These are phyloP conservation scores for Rhizopogon hawkerae DNA, from an alignment of 1,284 basidiomycete genomes.

Conservation along the genomic window DNA sequence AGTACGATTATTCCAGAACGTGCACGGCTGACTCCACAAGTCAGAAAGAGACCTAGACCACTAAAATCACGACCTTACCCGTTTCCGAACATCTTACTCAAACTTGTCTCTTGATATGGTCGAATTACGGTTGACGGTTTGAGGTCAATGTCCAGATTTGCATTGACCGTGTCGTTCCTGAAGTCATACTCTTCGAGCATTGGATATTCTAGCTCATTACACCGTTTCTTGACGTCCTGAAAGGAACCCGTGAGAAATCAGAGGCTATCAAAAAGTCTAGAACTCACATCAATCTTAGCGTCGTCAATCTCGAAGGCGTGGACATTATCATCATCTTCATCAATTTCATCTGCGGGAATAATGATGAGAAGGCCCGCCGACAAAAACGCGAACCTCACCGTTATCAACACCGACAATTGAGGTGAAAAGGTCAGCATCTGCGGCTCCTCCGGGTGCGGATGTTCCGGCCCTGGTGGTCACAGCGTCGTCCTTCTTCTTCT, in stretches of 20 bases:
- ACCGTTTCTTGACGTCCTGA: constrained; percentile 86
- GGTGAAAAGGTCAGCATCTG: constrained; percentile 74
- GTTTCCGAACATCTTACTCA: constrained; percentile 99
- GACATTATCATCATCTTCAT: constrained; percentile 92
- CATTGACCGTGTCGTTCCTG: constrained; percentile 88
- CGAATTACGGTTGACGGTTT: constrained; percentile 95
- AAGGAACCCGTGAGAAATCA: constrained; percentile 6
- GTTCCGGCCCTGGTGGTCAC: constrained; percentile 29
- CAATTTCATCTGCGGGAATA: constrained; percentile 70
- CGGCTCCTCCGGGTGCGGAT: constrained; percentile 27
- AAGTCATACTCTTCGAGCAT: constrained; percentile 99
- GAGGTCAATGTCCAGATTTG: constrained; percentile 93
- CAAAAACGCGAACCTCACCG: constrained; percentile 39
- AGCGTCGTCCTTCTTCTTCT: constrained; percentile 55
- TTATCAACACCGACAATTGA: constrained; percentile 88
- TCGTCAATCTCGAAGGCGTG: constrained; percentile 94
- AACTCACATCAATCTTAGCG: constrained; percentile 77
- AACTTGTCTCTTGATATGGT: constrained; percentile 93
- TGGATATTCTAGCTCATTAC: constrained; percentile 91
- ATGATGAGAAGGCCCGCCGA: constrained; percentile 7
- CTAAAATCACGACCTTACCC: constrained; percentile 44
- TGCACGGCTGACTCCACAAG: constrained; percentile 58
- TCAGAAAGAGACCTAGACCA: constrained; percentile 4
- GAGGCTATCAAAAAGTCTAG: constrained; percentile 2
- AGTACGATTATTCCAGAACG: constrained; percentile 98